Base-by-base conservation (phyloP, 2,329 filamentous ascomycete genomes). In the Sphaceloma murrayae region DNA sequence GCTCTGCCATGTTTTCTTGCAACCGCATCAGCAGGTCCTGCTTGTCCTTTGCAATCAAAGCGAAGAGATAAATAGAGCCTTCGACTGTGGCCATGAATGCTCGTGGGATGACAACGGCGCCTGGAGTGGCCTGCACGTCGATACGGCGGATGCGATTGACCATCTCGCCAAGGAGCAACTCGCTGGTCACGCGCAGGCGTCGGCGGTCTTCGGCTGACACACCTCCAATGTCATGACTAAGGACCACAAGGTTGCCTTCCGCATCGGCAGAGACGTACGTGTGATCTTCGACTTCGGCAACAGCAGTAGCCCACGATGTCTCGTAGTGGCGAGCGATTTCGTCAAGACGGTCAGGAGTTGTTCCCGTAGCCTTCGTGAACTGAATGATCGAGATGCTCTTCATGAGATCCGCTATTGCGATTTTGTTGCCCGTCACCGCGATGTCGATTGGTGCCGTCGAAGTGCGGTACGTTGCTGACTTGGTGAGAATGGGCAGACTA, bases 1-100 rank as follows among this genome's bases (percentile, higher is more conserved):
- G 68, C 3, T 72, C 67, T 4, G 82, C 77, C 46, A 96, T 73
- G 27, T 73, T 76, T 0, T 68, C 66, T 60, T 98, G 91, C 45
- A 98, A 77, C 1, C 77, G 77, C 64, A 95, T 81, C 18, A 98
- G 73, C 9, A 94, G 69, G 53, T 94, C 82, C 56, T 86, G 81
- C 43, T 83, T 77, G 3, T 72, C 61, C 0, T 82, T 70, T 2
- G 80, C 71, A 51, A 98, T 86, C 5, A 82, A 75, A 1, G 83
- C 86, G 55, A 91, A 89, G 51, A 98, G 77, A 62, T 94, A 95
- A 38, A 98, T 80, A 0, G 82, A 82, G 18, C 91, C 91, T 61
- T 96, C 89, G 36, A 88, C 88, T 44, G 91, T 96, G 47, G 77
- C 88, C 43, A 96, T 65, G 58, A 96, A 95, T 14, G 91, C 91